Evolutionary conservation across 192 early-diverging fungal species (phyloP).

Genomic region (Linnemannia zychae): DNA sequence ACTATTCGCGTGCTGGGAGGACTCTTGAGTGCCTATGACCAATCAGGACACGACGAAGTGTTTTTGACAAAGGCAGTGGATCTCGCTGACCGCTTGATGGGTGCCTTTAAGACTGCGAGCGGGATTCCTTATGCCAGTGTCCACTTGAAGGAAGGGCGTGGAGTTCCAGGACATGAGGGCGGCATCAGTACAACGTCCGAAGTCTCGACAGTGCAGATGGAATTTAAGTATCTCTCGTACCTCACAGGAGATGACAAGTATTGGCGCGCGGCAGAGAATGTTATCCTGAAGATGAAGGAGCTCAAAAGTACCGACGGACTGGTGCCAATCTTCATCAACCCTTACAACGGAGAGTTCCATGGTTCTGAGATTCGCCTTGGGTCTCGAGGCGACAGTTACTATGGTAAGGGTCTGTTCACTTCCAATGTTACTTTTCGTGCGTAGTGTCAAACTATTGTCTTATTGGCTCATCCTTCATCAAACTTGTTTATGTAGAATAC

Average conservation of each 20-base stretch:
- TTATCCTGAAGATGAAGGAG: conserved; percentile 64
- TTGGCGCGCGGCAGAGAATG: conserved; percentile 77
- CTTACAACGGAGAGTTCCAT: conserved; percentile 69
- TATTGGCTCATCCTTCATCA: not conserved
- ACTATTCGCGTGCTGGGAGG: conserved; percentile 91
- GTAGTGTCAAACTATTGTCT: not conserved
- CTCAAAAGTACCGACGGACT: conserved; percentile 76
- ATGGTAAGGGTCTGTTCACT: conserved; percentile 65
- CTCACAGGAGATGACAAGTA: conserved; percentile 83
- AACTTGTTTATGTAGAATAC: conserved; percentile 75
- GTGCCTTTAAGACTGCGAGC: conserved; percentile 75
- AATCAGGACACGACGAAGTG: conserved; percentile 74
- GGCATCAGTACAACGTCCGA: conserved; percentile 78
- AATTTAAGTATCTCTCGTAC: conserved; percentile 86
- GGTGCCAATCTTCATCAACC: conserved; percentile 81
- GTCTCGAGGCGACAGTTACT: conserved; percentile 90
- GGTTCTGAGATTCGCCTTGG: conserved; percentile 79
- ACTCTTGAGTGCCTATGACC: conserved; percentile 83
- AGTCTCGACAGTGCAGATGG: conserved; percentile 87
- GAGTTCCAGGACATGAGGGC: conserved; percentile 65
- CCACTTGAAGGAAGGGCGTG: conserved; percentile 61
- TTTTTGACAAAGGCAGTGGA: conserved; percentile 80
- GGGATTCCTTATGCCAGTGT: conserved; percentile 78
- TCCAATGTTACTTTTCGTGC: not conserved
- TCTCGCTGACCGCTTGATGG: conserved; percentile 79